These are phyloP conservation scores for Smallanthus sonchifolius DNA, from an alignment of 129 eudicot genomes.

Conservation along the genomic window DNA sequence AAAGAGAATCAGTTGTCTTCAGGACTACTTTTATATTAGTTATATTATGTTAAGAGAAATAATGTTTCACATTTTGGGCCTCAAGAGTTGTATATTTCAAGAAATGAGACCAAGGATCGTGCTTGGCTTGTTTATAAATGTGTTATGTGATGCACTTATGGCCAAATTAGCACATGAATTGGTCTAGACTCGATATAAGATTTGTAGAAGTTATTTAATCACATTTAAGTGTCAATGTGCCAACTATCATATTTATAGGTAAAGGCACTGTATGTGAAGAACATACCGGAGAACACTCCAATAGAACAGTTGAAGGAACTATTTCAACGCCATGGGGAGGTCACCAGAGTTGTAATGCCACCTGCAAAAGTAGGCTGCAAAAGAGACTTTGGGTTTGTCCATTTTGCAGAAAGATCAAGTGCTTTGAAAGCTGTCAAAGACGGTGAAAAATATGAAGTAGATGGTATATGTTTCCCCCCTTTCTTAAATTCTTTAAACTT, in stretches of 20 bases:
- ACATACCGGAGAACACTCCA: slow-evolving; percentile 87
- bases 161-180: not conserved
- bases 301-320: slow-evolving; percentile 79
- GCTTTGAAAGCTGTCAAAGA: slow-evolving; percentile 89
- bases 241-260: slow-evolving; percentile 39
- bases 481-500: not conserved
- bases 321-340: slow-evolving; percentile 92
- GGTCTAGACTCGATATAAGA: not conserved
- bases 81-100: not conserved
- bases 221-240: not conserved
- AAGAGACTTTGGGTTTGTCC: slow-evolving; percentile 92
- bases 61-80: not conserved
- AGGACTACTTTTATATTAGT: not conserved
- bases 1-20: not conserved
- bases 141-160: not conserved
- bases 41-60: not conserved
- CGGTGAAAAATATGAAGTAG: slow-evolving; percentile 74
- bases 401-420: slow-evolving; percentile 94
- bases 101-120: not conserved
- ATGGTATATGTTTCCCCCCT: slow-evolving; percentile 43
- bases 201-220: not conserved
- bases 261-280: slow-evolving; percentile 93
- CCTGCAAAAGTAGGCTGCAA: slow-evolving; percentile 91
- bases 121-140: not conserved
- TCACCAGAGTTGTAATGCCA: slow-evolving; percentile 90